Base-by-base conservation (phyloP, 1,139 yeast species). In the Geotrichum citri-aurantii region DNA sequence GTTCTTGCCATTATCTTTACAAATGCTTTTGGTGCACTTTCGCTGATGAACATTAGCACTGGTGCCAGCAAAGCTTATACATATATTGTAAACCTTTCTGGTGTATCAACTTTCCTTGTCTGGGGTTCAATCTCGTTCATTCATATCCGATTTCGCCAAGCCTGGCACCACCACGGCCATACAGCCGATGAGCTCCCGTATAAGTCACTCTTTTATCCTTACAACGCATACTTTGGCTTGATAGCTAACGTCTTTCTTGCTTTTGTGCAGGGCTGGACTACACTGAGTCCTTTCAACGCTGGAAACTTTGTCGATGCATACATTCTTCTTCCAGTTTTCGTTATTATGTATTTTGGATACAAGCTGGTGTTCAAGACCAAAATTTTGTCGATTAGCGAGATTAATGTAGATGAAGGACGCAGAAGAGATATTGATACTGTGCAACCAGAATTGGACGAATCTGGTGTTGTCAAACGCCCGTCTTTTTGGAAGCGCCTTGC, bases 21-120 rank as follows among this genome's bases (percentile, higher is more conserved):
- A 11, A 68, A 77, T 54, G 74, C 68, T 64, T 78, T 77, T 64
- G 73, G 76, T 7, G 69, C 72, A 44, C 64, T 81, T 62, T 91
- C 91, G 1, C 86, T 83, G 71, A 79, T 92, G 78, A 88, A 85
- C 48, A 78, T 83, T 60, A 80, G 86, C 40, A 73, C 79, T 23
- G 79, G 81, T 50, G 95, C 96, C 54, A 75, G 77, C 37, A 77
- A 80, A n/a, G 97, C 90, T 8, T 92, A 91, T 76, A 75, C 79
- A 65, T 92, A 96, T 92, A 81, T 92, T 63, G 80, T 90, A 65
- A 90, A 89, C 73, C 84, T 92, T 54, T 83, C 88, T 50, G 82
- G 85, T 19, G 81, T 83, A 24, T 81, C 84, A 11, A 73, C 81
- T 54, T 77, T 82, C 64, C 71, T 81, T 61, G 76, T 82, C n/a